Percentiles rank a stretch among this genome's conserved stretches.
Evolutionary conservation across 2,329 filamentous ascomycete species (phyloP).

Genomic region (Pseudogymnoascus sp.): DNA sequence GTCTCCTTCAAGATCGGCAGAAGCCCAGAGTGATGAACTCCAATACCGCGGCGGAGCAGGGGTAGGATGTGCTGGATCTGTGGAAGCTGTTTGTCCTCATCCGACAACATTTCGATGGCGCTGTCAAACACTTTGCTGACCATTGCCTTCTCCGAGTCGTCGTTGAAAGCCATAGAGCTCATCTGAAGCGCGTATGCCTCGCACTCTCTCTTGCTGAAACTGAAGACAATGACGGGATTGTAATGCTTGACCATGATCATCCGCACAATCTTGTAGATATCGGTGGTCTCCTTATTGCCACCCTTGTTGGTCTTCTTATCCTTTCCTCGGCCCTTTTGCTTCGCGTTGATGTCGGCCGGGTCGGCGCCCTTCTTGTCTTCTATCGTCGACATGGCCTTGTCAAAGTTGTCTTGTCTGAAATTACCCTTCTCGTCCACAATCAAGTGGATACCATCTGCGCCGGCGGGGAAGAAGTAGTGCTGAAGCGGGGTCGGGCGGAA

Average conservation of each 20-base stretch:
- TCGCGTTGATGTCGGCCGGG: slow-evolving; percentile 68
- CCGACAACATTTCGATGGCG: slow-evolving; percentile 84
- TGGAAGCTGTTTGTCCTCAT: slow-evolving; percentile 79
- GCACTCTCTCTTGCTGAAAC: slow-evolving; percentile 96
- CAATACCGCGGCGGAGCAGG: slow-evolving; percentile 81
- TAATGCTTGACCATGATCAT: slow-evolving; percentile 99
- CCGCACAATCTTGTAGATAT: slow-evolving; percentile 95
- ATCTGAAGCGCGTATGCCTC: slow-evolving; percentile 84
- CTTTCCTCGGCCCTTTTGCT: slow-evolving; percentile 78
- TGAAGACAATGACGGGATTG: slow-evolving; percentile 98
- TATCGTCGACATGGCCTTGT: slow-evolving; percentile 86
- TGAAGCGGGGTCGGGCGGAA: slow-evolving; percentile 94
- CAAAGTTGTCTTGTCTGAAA: slow-evolving; percentile 96
- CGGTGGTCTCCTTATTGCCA: slow-evolving; percentile 60
- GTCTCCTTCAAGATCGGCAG: slow-evolving; percentile 96
- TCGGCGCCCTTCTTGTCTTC: slow-evolving; percentile 82
- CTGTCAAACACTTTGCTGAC: slow-evolving; percentile 90
- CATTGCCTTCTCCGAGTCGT: slow-evolving; percentile 90
- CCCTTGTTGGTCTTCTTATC: slow-evolving; percentile 90
- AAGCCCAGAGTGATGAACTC: slow-evolving; percentile 92
- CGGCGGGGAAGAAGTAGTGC: slow-evolving; percentile 94
- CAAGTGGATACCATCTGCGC: slow-evolving; percentile 84
- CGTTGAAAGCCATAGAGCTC: slow-evolving; percentile 84
- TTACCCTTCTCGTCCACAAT: slow-evolving; percentile 95
- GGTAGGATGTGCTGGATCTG: slow-evolving; percentile 90